Evolutionary conservation across 108 stramenopile genomes (phyloP).

Genomic region (Mediolabrus comicus): DNA sequence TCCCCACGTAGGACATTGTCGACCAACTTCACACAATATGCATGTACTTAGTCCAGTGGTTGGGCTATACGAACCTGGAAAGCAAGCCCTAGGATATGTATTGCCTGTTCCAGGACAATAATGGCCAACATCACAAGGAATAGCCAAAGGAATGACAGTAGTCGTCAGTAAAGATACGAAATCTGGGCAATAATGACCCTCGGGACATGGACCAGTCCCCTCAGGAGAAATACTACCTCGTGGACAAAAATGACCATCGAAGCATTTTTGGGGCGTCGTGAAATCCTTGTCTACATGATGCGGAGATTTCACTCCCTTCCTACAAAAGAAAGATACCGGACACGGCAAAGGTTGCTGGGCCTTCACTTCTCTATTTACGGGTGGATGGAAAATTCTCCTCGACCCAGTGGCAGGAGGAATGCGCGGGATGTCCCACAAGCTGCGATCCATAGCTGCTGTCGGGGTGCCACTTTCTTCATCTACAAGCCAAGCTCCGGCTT

Average conservation of each 20-base stretch:
- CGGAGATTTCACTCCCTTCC: conserved; percentile 51
- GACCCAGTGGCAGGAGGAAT: conserved; percentile 26
- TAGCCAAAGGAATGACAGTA: conserved; percentile 33
- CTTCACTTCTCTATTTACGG: conserved; percentile 2
- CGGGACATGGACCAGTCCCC: conserved; percentile 80
- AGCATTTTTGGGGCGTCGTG: conserved; percentile 80
- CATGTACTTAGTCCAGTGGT: conserved; percentile 60
- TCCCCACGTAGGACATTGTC: conserved; percentile 78
- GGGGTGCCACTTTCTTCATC: conserved; percentile 39
- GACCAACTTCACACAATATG: conserved; percentile 71
- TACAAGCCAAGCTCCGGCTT: conserved; percentile 12
- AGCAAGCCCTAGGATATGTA: conserved; percentile 62
- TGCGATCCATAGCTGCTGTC: conserved; percentile 8
- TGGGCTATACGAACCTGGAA: conserved; percentile 76
- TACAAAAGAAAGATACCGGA: conserved; percentile 71
- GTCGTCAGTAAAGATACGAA: conserved; percentile 33
- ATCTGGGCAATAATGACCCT: conserved; percentile 73
- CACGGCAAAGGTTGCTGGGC: conserved; percentile 75
- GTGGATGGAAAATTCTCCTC: conserved; percentile 32
- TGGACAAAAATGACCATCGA: conserved; percentile 87
- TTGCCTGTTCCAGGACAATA: conserved; percentile 86
- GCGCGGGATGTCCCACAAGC: conserved; percentile 32
- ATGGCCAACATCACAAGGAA: conserved; percentile 68
- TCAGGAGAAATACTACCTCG: conserved; percentile 64
- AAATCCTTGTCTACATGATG: conserved; percentile 56